Evolutionary conservation across 2,329 filamentous ascomycete genomes (phyloP).

Genomic region (Fusarium cicatricum): DNA sequence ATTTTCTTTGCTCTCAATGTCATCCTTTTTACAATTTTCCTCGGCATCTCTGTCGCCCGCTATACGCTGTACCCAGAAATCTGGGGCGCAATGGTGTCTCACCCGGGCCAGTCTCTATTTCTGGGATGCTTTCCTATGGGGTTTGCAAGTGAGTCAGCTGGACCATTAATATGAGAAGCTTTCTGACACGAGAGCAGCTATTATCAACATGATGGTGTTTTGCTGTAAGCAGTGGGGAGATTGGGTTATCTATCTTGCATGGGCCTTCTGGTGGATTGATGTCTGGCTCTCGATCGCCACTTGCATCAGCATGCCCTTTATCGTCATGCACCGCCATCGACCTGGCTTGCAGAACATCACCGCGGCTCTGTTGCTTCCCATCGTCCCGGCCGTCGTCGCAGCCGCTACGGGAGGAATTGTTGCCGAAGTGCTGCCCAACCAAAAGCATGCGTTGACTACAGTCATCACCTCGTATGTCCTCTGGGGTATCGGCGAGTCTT

Average conservation of each 20-base stretch:
- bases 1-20: conserved; percentile 69
- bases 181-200: conserved; percentile 47
- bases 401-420: conserved; percentile 71
- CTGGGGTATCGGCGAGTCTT: conserved; percentile 68
- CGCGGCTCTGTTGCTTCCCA: conserved; percentile 70
- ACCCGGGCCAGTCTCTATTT: conserved; percentile 74
- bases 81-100: conserved; percentile 70
- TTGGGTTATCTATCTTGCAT: conserved; percentile 63
- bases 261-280: conserved; percentile 67
- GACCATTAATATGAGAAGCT: background rate
- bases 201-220: conserved; percentile 71
- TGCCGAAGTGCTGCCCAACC: conserved; percentile 65
- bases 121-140: conserved; percentile 75
- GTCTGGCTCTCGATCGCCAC: conserved; percentile 59
- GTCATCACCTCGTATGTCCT: conserved; percentile 72
- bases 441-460: conserved; percentile 65
- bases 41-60: conserved; percentile 62
- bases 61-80: conserved; percentile 73
- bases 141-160: conserved; percentile 58
- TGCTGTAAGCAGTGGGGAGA: conserved; percentile 70
- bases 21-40: conserved; percentile 63
- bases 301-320: conserved; percentile 64
- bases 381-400: conserved; percentile 72
- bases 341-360: conserved; percentile 66
- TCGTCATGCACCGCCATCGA: conserved; percentile 59